Base-by-base conservation (phyloP, 169 alveolate genomes). In the Cystoisospora suis region DNA sequence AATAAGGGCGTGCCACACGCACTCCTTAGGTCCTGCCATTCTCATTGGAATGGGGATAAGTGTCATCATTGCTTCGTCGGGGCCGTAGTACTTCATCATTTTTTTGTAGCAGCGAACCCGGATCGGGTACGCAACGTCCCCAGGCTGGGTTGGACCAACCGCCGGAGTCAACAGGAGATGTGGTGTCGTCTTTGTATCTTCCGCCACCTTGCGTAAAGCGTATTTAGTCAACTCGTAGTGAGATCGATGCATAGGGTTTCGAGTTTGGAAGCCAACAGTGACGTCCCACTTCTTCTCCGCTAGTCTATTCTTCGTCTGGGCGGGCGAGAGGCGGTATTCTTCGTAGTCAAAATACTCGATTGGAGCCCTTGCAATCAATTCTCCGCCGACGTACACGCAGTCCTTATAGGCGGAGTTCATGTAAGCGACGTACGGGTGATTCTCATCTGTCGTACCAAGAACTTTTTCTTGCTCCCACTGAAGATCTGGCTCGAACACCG, bases 1-100 rank as follows among this genome's bases (percentile, higher is more conserved):
- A 32, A 93, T 88, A 34, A 90, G 70, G 20, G 95, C 94, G 36
- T 93, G 95, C 80, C 91, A 75, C n/a, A 93, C 83, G 32, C 94
- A 95, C 85, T 93, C 95, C 7, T 95, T n/a, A 1, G 95, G 95
- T 36, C 95, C 95, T 0, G 94, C 95, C 95, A 93, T 88, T n/a
- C 95, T 36, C 95, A 93, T 93, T 27, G 95, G 94, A 9, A 93
- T 49, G 1, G 95, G 95, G 34, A 93, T 59, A 0, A 92, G 79
- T 0, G 83, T 81, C 45, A 93, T 36, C 81, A 88, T 49, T 23
- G 81, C 94, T 40, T 42, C 38, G 46, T 89, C 90, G 40, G 65
- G 81, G 20, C 32, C 59, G 77, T 75, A 93, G 23, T 53, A 29
- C 0, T 27, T 59, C 23, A 91, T 45, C 0, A 93, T 42, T 27